Evolutionary conservation across 1,284 basidiomycete genomes (phyloP).

Genomic region (Cystobasidium slooffiae): DNA sequence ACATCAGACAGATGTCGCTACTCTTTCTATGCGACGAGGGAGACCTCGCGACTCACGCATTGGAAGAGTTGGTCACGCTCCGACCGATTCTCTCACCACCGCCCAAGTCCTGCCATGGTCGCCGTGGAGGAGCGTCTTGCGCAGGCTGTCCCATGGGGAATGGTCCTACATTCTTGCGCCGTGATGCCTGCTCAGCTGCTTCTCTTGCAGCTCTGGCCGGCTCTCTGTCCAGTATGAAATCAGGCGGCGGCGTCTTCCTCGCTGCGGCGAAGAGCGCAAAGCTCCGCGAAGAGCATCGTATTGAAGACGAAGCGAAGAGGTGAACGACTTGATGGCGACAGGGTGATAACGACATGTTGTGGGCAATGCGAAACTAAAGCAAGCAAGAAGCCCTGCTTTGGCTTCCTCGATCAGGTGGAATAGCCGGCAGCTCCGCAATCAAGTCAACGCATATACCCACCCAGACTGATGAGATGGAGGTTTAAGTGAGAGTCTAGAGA

Average conservation of each 20-base stretch:
- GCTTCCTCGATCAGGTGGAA: conserved; percentile 6
- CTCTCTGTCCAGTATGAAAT: conserved; percentile 27
- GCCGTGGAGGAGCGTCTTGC: conserved; percentile 11
- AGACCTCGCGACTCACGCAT: conserved; percentile 11
- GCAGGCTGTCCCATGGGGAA: conserved; percentile 37
- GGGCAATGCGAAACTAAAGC: neutral
- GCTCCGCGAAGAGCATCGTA: neutral
- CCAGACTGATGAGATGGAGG: no score
- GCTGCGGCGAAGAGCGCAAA: conserved; percentile 1
- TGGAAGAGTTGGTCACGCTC: conserved; percentile 38
- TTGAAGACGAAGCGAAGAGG: neutral
- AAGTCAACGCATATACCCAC: no score
- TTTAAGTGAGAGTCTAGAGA: no score
- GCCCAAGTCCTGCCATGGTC: conserved; percentile 37
- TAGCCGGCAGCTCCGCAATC: neutral
- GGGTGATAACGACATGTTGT: conserved; percentile 5
- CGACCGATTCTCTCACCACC: conserved; percentile 39
- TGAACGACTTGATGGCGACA: neutral
- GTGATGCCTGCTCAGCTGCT: conserved; percentile 31
- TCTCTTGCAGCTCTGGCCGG: conserved; percentile 32
- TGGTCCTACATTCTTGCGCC: conserved; percentile 28
- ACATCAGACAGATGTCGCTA: neutral
- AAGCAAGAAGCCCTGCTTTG: neutral
- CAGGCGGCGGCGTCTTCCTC: conserved; percentile 24
- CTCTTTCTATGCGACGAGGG: neutral